Conservation (phyloP, 768 basidiomycete species). For the Heimioporus sp. region DNA sequence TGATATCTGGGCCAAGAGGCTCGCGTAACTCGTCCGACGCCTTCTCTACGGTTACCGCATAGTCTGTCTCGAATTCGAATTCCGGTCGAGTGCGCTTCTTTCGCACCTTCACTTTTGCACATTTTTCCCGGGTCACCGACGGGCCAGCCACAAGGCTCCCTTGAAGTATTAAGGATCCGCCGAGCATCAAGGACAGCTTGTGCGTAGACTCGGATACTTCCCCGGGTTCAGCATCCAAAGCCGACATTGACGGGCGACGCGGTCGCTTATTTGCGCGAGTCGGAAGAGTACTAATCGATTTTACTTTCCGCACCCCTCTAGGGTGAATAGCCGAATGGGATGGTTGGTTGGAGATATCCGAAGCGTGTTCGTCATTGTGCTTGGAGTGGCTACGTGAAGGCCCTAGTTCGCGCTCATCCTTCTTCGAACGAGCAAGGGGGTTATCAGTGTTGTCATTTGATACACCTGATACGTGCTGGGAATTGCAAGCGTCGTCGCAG, state of each 20-base stretch:
- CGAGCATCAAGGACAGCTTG: background rate
- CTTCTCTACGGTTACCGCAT: background rate
- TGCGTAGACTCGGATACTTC: background rate
- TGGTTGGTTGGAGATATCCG: background rate
- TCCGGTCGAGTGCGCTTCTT: slow-evolving; percentile 21
- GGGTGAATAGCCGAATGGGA: background rate
- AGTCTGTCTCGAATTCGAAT: slow-evolving; percentile 16
- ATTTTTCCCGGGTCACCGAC: background rate
- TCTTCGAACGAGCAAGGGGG: background rate
- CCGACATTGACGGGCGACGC: slow-evolving; percentile 7
- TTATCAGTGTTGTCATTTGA: background rate
- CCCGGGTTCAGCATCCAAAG: background rate
- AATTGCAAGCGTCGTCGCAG: background rate
- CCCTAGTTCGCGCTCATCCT: background rate
- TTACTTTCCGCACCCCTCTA: background rate
- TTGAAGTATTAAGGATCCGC: background rate
- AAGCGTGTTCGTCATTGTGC: background rate
- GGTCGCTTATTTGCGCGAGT: slow-evolving; percentile 9
- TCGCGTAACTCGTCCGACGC: slow-evolving; percentile 5
- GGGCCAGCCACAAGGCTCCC: background rate
- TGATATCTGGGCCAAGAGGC: slow-evolving; percentile 14
- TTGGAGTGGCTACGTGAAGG: background rate
- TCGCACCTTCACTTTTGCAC: background rate
- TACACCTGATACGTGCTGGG: background rate
- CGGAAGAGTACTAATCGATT: background rate